Evolutionary conservation across 169 alveolate species (phyloP).

Genomic region (Plasmodium coatneyi): DNA sequence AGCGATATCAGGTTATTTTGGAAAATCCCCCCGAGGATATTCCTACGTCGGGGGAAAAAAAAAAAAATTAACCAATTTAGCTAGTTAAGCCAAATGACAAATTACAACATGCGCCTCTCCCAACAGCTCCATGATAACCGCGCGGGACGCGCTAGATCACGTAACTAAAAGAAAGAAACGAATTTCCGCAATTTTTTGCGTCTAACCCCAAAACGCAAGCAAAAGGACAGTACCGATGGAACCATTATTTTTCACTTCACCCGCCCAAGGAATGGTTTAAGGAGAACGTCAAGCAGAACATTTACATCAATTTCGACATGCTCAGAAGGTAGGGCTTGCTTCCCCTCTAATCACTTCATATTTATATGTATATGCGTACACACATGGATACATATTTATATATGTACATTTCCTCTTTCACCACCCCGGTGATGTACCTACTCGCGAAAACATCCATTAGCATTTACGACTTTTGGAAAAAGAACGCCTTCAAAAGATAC

Average conservation of each 20-base stretch:
- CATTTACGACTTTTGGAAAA: constrained; percentile 63
- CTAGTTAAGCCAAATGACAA: not conserved
- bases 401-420: not conserved
- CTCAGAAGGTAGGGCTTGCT: constrained; percentile 3
- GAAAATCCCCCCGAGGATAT: not conserved
- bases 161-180: not conserved
- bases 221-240: not conserved
- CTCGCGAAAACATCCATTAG: not conserved
- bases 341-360: not conserved
- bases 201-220: not conserved
- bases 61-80: not conserved
- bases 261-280: constrained; percentile 61
- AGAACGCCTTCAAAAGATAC: constrained; percentile 37
- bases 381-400: not conserved
- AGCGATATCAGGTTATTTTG: constrained; percentile 24
- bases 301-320: constrained; percentile 40
- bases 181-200: not conserved
- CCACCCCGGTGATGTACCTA: not conserved
- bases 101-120: not conserved
- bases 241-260: constrained; percentile 3
- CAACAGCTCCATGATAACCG: constrained; percentile 43
- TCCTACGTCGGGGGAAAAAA: not conserved
- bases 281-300: constrained; percentile 39
- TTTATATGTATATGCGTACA: too few species aligned
- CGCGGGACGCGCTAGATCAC: constrained; percentile 50